A percentile compares a stretch with the other conserved stretches of the same genome.
These are phyloP conservation scores for Hyaloperonospora arabidopsidis DNA, from an alignment of 352 stramenopile genomes.

Conservation along the genomic window DNA sequence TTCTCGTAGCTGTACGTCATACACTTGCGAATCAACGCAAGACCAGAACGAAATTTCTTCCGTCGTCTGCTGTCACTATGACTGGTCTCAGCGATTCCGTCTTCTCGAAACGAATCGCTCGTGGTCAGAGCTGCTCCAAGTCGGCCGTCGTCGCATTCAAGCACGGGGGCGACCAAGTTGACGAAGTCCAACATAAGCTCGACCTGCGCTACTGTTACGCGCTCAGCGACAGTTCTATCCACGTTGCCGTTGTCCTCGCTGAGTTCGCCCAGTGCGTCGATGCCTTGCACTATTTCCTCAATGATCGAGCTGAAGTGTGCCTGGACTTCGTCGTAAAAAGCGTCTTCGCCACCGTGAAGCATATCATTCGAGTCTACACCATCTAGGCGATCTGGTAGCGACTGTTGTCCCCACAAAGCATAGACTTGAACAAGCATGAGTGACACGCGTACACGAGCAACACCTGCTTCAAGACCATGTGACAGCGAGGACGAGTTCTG, in stretches of 20 bases:
- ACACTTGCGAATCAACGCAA: constrained; percentile 39
- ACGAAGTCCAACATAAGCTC: constrained; percentile 62
- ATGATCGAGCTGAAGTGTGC: constrained; percentile 38
- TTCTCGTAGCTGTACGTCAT: constrained; percentile 27
- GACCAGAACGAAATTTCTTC: constrained; percentile 27
- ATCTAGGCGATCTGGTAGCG: constrained; percentile 27
- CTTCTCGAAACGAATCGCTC: neutral
- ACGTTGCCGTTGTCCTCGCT: constrained; percentile 1
- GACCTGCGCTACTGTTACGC: constrained; percentile 23
- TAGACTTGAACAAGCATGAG: constrained; percentile 49
- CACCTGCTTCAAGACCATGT: constrained; percentile 11
- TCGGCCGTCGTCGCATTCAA: constrained; percentile 30
- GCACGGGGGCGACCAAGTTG: constrained; percentile 34
- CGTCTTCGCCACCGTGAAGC: constrained; percentile 59
- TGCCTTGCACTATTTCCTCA: constrained; percentile 42
- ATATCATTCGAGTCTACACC: constrained; percentile 82
- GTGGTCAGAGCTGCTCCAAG: neutral
- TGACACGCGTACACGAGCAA: constrained; percentile 32
- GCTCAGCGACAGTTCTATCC: neutral
- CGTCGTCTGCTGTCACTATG: constrained; percentile 15
- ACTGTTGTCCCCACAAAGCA: constrained; percentile 49
- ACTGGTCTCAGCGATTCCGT: constrained; percentile 6
- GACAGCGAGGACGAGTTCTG: constrained; percentile 13
- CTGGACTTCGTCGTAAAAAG: constrained; percentile 48
- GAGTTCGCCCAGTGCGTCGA: constrained; percentile 28